Evolutionary conservation across 345 rosid genomes (phyloP), one percentile per base, ranked within the genome.

Genomic region (Arabis alpina): DNA sequence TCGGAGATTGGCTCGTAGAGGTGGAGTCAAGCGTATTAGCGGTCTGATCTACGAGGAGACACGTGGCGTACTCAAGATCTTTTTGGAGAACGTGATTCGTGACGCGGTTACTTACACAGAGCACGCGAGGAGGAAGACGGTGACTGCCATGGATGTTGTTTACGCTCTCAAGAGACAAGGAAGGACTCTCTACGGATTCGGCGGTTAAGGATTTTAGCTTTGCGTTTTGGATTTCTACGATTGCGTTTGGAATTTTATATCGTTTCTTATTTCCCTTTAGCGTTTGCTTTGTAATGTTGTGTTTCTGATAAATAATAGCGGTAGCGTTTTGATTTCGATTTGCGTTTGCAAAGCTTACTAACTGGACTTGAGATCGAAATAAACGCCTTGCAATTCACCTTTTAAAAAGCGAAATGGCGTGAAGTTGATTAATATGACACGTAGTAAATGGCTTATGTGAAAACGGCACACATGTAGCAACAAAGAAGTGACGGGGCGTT

Each of bases 21-120:
- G 85, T 4, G 85, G 87, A 1, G 87, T 84, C 1, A 84, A 84
- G 85, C 75, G 85, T 10, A 84, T 84, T 19, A 81, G 83, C 1
- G 87, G 87, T 12, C 65, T 83, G 65, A 83, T 83, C 75, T 83
- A 83, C 10, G 87, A 83, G 11, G 87, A 83, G 71, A 83, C 87
- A 0, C 76, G 87, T 24, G 87, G 85, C 2, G 84, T 83, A 0
- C 76, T 83, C 30, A 83, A 83, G 83, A 83, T 83, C 62, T 83
- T 81, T n/a, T 54, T 83, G 49, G 85, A 83, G 77, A 83, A 83
- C 32, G 85, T 83, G 5, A 83, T 83, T 3, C 70, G 70, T 36
- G 70, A 65, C 6, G 70, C 70, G 0, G 60, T 66, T 5, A 66
- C 71, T 27, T 66, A 66, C 61, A 66, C 71, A 0, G 71, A 66